These are phyloP conservation scores for Strigomonas culicis DNA, from an alignment of 208 protist genomes.

Conservation along the genomic window DNA sequence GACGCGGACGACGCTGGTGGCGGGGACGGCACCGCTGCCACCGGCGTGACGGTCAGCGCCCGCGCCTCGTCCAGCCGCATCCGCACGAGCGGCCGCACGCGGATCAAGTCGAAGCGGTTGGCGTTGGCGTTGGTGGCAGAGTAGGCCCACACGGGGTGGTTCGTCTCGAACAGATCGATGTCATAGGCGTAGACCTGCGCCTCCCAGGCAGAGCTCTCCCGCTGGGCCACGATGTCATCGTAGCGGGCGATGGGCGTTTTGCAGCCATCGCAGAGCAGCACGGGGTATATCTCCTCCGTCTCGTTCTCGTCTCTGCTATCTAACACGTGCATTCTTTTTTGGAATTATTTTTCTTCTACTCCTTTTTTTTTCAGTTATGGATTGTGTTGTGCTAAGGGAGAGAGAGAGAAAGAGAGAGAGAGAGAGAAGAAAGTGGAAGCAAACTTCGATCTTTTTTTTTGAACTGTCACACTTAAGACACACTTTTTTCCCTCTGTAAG, in stretches of 20 bases:
- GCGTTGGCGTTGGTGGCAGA: conserved; percentile 70
- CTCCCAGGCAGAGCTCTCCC: conserved; percentile 27
- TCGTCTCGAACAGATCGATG: conserved; percentile 60
- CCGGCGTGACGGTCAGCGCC: no score
- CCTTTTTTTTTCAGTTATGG: conserved; percentile 1
- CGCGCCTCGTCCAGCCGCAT: background rate
- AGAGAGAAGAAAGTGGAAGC: conserved; percentile 1
- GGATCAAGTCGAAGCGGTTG: conserved; percentile 71
- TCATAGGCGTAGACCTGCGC: conserved; percentile 75
- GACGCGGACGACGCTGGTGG: background rate
- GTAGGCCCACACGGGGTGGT: conserved; percentile 56
- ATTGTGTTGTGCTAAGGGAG: background rate
- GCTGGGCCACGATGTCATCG: conserved; percentile 43
- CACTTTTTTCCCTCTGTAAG: conserved; percentile 1
- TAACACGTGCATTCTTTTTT: background rate
- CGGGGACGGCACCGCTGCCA: no score
- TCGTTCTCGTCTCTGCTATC: background rate
- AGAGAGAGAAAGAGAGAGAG: background rate
- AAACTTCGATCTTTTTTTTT: background rate
- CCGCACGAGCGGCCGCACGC: conserved; percentile 17
- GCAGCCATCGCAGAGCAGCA: conserved; percentile 53
- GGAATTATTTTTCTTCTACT: background rate
- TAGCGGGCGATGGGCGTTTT: conserved; percentile 33
- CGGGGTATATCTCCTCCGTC: conserved; percentile 7
- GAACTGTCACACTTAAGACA: background rate